A percentile compares a stretch with the other conserved stretches of the same genome.
Conservation (phyloP, 257 asterid genomes). For the Petunia axillaris region DNA sequence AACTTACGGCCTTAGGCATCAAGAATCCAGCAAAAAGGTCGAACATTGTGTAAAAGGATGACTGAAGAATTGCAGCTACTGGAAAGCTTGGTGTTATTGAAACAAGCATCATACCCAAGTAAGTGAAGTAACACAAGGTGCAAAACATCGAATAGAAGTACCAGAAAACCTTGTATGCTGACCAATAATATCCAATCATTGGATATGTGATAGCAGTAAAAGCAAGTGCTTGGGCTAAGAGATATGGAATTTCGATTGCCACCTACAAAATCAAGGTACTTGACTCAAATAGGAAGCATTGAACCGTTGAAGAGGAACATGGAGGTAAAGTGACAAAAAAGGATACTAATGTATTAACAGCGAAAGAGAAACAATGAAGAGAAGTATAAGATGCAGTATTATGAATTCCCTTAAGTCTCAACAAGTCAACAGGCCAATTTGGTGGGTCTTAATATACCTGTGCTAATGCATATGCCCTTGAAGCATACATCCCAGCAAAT, state of each 20-base stretch:
- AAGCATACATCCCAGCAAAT: slow-evolving; percentile 55
- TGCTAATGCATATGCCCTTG: slow-evolving; percentile 55
- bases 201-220: slow-evolving; percentile 51
- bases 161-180: slow-evolving; percentile 48
- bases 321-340: neutral
- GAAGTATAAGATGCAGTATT: neutral
- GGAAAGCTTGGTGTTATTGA: slow-evolving; percentile 51
- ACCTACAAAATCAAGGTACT: slow-evolving; percentile 30
- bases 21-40: slow-evolving; percentile 52
- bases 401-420: neutral
- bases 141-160: slow-evolving; percentile 48
- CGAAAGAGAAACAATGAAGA: neutral
- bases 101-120: slow-evolving; percentile 54
- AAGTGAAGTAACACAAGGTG: slow-evolving; percentile 49
- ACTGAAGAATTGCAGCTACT: slow-evolving; percentile 49
- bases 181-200: slow-evolving; percentile 52
- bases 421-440: neutral
- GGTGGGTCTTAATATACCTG: slow-evolving; percentile 38
- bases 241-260: slow-evolving; percentile 53
- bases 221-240: slow-evolving; percentile 40
- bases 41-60: slow-evolving; percentile 47
- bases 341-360: neutral
- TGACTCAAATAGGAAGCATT: no score
- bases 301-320: neutral
- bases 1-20: slow-evolving; percentile 52